phyloP scores from a whole-genome alignment of 1,284 basidiomycete genomes.

The Apiotrichum akiyoshidainum region DNA sequence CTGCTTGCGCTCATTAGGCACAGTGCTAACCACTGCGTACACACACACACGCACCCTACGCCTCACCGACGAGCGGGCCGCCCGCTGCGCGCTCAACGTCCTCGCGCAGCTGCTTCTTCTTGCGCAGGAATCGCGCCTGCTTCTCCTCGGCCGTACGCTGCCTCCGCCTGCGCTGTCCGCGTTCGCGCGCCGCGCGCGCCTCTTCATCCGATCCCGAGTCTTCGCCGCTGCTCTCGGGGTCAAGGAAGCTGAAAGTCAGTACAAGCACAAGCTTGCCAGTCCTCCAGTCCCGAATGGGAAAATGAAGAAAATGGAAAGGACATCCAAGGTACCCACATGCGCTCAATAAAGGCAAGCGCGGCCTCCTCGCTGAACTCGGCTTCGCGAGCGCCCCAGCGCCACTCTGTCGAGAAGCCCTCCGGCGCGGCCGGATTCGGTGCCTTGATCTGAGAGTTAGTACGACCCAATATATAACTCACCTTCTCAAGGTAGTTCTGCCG shows the following conservation, averaged over 20 bases:
- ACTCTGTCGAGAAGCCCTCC: constrained; percentile 26
- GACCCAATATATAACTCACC: constrained; percentile 10
- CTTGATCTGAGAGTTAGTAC: constrained; percentile 9
- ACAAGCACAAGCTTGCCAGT: too few relatives aligned
- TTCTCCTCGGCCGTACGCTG: constrained; percentile 28
- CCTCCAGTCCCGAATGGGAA: too few relatives aligned
- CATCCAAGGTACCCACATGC: constrained; percentile 40
- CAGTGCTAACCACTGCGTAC: too few relatives aligned
- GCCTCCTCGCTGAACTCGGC: constrained; percentile 46
- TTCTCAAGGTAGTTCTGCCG: constrained; percentile 47
- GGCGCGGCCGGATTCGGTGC: constrained; percentile 3
- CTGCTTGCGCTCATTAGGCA: too few relatives aligned
- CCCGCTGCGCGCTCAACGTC: constrained; percentile 44
- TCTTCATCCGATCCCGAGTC: constrained; percentile 24
- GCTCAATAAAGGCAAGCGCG: constrained; percentile 42
- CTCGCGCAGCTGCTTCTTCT: constrained; percentile 29
- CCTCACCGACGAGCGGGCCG: constrained; percentile 23
- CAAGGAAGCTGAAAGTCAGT: constrained; percentile 16
- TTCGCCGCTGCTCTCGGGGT: constrained; percentile 10
- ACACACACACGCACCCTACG: background rate
- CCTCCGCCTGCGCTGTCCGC: constrained; percentile 5
- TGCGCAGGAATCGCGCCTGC: constrained; percentile 32
- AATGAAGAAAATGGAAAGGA: too few relatives aligned
- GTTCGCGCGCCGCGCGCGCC: constrained; percentile 6
- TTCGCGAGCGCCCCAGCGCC: constrained; percentile 48